Evolutionary conservation across 495 filamentous ascomycete species (phyloP), one percentile per base, ranked within the genome.

Genomic region (Neurospora sp.): DNA sequence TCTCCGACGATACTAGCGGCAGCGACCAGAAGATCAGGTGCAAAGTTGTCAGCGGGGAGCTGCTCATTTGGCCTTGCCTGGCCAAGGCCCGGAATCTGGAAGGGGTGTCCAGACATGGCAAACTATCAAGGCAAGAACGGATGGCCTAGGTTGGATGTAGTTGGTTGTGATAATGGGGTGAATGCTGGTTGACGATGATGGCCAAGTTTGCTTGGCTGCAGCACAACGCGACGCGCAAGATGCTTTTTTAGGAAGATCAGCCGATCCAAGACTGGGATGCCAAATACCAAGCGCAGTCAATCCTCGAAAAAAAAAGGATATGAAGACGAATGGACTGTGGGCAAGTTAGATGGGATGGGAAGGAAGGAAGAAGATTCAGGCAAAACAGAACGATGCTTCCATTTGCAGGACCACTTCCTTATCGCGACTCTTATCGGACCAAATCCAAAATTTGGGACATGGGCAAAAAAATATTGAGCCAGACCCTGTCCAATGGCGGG

Each of bases 61-160:
- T 70, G 46, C 69, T 80, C 78, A 37, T 81, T 78, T 3, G 76
- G 73, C 53, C 72, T 74, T 12, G 78, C 79, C 42, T 77, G 72
- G 71, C 79, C 79, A 31, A 84, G 81, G 70, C 81, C 82, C 6
- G 83, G 82, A 20, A 84, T 84, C 44, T 84, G 80, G 39, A 83
- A 74, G 6, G 76, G 44, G 3, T 59, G 12, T 11, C 82, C 84
- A 73, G 81, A 82, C 87, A 88, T 89, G 3, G 69, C 40, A 59
- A 39, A 31, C 14, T 16, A 8, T 12, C 46, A 70, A 72, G 27
- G 41, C 12, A n/a, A 48, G 69, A 35, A 74, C 71, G 16, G 27
- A 76, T 69, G 39, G 31, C 35, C 71, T 11, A 46, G 40, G 61
- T 72, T 53, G 20, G 40, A 40, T 70, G 27, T 4, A 22, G 3